Evolutionary conservation across 352 stramenopile species (phyloP), one percentile per base, ranked within the genome.

Genomic region (Blastocystis sp.): DNA sequence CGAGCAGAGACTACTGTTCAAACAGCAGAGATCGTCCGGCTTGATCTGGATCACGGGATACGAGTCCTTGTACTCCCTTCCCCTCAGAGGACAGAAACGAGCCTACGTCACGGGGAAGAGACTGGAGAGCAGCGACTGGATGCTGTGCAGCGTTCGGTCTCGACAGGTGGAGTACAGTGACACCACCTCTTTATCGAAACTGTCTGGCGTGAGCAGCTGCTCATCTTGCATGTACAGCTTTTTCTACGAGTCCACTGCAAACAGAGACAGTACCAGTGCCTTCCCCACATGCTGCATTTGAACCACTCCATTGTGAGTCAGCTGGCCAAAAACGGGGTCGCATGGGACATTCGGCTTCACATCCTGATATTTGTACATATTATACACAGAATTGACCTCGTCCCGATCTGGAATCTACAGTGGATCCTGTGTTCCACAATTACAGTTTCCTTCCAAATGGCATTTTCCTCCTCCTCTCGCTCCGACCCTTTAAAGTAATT

Each of bases 111-210:
- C 45, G 26, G 70, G 70, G 50, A 80, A 80, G 43, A 80, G 45
- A 41, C 37, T 63, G 26, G 70, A 80, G 3, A 80, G 70, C 7
- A 80, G 43, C 11, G 45, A 80, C 45, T 80, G 70, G 7, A 80
- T 6, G 45, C 70, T 80, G 45, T 80, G 70, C n/a, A 80, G 70
- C 5, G 70, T 80, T 26, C 70, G 70, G 37, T 80, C 70, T 26
- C 70, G 70, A 41, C 70, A 80, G 15, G 70, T 80, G 15, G 70
- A 80, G 13, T 53, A 53, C n/a, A 80, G 15, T 20, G 45, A 80
- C 26, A 80, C 45, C 13, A 64, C 70, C 11, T 15, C 39, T 9
- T n/a, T 37, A 63, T 80, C 64, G 70, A 63, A 80, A 41, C 45
- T 80, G 7, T 34, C 55, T 29, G 53, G 37, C 4, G 50, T 80